A percentile compares a stretch with the other conserved stretches of the same genome.
These are phyloP conservation scores for Exobasidium rhododendri DNA, from an alignment of 1,284 basidiomycete genomes.

Conservation along the genomic window DNA sequence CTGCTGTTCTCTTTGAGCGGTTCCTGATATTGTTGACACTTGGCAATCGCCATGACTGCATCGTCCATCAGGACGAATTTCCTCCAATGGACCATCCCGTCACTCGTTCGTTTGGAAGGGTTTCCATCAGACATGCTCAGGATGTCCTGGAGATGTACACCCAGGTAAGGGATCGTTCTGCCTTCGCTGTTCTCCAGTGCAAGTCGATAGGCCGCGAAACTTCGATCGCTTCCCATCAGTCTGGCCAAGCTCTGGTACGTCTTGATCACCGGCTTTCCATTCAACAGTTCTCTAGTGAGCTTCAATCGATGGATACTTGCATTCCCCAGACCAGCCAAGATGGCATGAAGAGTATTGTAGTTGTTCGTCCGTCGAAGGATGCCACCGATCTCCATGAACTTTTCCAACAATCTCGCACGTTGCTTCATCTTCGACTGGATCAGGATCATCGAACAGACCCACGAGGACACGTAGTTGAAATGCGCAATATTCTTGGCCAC, in stretches of 20 bases:
- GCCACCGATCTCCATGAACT: conserved; percentile 46
- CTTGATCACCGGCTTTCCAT: conserved; percentile 42
- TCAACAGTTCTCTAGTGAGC: conserved; percentile 37
- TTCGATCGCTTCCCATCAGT: conserved; percentile 41
- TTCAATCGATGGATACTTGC: conserved; percentile 42
- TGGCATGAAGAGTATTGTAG: conserved; percentile 44
- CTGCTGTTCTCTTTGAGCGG: conserved; percentile 13
- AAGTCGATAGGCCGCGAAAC: conserved; percentile 41
- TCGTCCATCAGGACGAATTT: conserved; percentile 49
- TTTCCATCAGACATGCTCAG: conserved; percentile 47
- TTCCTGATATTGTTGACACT: conserved; percentile 36
- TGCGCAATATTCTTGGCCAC: conserved; percentile 43
- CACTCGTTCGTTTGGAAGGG: conserved; percentile 28
- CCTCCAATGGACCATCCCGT: conserved; percentile 46
- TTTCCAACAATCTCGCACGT: conserved; percentile 44
- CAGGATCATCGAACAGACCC: conserved; percentile 49
- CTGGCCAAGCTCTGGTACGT: conserved; percentile 33
- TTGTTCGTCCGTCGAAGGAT: conserved; percentile 43
- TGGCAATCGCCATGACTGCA: conserved; percentile 40
- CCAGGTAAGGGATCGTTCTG: conserved; percentile 44
- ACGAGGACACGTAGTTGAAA: conserved; percentile 49
- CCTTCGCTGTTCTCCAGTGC: conserved; percentile 44
- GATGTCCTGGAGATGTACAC: conserved; percentile 48
- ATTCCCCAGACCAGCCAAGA: conserved; percentile 43
- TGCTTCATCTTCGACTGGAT: conserved; percentile 42